Base-by-base conservation (phyloP, 1,139 yeast genomes). In the Hansenula lynferdii region DNA sequence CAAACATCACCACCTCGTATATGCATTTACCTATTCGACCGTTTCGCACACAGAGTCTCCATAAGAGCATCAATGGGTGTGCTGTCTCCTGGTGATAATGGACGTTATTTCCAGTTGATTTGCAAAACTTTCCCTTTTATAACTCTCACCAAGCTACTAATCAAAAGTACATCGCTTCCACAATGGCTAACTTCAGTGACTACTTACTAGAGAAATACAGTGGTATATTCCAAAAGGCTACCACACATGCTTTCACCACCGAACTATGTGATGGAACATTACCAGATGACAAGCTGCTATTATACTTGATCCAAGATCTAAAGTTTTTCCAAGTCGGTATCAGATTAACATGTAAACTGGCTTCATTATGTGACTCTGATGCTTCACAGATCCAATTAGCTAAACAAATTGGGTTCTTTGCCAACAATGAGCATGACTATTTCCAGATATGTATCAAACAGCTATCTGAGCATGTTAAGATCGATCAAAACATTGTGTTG, bases 331-430 rank as follows among this genome's bases (percentile, higher is more conserved):
- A 67, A 33, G 43, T 58, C 5, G 70, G 76, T 1, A 46, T 75
- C 35, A 64, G 64, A 34, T 48, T 72, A 7, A 61, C 72, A 19
- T 76, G 76, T 10, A 70, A 65, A 41, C 61, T 70, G 1, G 57
- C 76, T 28, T 65, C 74, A 0, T 44, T 60, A 27, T 72, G 79
- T 44, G 74, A 71, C 35, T 54, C 64, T 26, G 52, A 62, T 1
- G 42, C 54, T 2, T 50, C 76, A 0, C 57, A 67, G 17, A 55
- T 73, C 15, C 53, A 56, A 0, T 47, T 75, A 24, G 73, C 74
- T 1, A 71, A 70, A 43, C 78, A 75, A 45, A 65, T 75, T 41
- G 80, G 80, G 1, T 72, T 72, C 47, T 54, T 75, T 28, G 62
- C 72, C 8, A 61, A 61, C 30, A 70, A 67, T 39, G 80, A 75